These are phyloP conservation scores for Nidula microcarpa DNA, from an alignment of 768 basidiomycete species.

Conservation along the genomic window DNA sequence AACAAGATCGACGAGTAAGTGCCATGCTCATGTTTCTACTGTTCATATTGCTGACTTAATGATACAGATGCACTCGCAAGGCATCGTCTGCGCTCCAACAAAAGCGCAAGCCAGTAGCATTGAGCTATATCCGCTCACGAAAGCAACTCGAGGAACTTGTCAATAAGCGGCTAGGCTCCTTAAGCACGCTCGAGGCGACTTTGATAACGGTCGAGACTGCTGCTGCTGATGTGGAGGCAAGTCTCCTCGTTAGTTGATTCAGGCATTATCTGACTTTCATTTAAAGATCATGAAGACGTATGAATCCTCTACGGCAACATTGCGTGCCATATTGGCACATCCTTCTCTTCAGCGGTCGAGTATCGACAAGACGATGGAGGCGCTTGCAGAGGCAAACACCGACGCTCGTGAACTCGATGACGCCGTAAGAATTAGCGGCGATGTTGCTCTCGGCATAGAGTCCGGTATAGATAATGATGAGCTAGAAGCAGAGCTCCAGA, in stretches of 20 bases:
- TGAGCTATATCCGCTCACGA: conserved; percentile 75
- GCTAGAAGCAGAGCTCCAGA: conserved; percentile 64
- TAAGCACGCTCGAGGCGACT: conserved; percentile 73
- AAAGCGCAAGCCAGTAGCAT: conserved; percentile 70
- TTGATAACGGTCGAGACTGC: conserved; percentile 82
- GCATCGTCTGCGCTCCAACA: conserved; percentile 62
- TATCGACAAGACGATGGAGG: conserved; percentile 86
- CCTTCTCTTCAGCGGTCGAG: conserved; percentile 75
- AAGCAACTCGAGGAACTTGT: conserved; percentile 81
- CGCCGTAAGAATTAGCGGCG: conserved; percentile 64
- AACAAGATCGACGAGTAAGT: conserved; percentile 69
- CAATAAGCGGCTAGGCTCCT: conserved; percentile 67
- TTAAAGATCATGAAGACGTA: conserved; percentile 85
- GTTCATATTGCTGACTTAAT: not conserved
- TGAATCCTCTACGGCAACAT: conserved; percentile 75
- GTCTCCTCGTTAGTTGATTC: conserved; percentile 7
- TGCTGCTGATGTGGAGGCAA: conserved; percentile 84
- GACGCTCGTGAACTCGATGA: conserved; percentile 84
- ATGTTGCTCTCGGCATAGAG: conserved; percentile 53
- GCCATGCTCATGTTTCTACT: not conserved
- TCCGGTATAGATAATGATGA: conserved; percentile 42
- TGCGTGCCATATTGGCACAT: conserved; percentile 73
- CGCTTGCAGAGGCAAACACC: conserved; percentile 76
- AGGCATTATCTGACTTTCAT: not conserved
- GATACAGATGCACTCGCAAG: conserved; percentile 59